phyloP scores from a whole-genome alignment of 805 yeast species.

The Metschnikowia cerradonensis region DNA sequence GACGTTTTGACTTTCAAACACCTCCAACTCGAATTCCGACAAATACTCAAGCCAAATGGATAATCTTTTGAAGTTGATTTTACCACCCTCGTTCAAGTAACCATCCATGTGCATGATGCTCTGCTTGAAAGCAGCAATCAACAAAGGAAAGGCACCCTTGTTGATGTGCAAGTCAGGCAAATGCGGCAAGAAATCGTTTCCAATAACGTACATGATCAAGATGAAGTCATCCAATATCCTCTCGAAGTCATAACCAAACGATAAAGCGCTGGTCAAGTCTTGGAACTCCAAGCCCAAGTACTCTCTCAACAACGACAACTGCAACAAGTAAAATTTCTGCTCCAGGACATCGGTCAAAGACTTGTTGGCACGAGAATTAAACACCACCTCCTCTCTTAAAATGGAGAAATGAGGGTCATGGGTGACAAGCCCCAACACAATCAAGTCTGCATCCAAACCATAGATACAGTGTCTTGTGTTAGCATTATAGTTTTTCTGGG shows the following conservation, averaged over 20 bases:
- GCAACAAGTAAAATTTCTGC: conserved; percentile 79
- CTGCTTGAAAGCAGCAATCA: conserved; percentile 82
- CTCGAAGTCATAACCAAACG: conserved; percentile 80
- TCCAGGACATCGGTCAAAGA: conserved; percentile 53
- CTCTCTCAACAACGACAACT: conserved; percentile 84
- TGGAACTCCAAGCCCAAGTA: conserved; percentile 82
- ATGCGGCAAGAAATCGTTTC: conserved; percentile 96
- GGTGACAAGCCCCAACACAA: conserved; percentile 84
- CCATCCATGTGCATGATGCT: conserved; percentile 73
- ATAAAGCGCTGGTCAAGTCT: conserved; percentile 58
- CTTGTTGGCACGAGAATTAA: conserved; percentile 53
- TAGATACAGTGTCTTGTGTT: conserved; percentile 90
- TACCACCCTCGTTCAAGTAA: conserved; percentile 79
- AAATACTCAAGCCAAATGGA: conserved; percentile 72
- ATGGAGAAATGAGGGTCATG: conserved; percentile 96
- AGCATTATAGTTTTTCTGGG: conserved; percentile 69
- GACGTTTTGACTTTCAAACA: conserved; percentile 78
- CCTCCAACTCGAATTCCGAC: conserved; percentile 75
- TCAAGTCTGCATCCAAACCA: conserved; percentile 94
- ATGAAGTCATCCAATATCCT: conserved; percentile 88
- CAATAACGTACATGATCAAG: conserved; percentile 87
- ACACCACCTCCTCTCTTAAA: conserved; percentile 90
- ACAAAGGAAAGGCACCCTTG: conserved; percentile 94
- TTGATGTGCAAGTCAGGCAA: conserved; percentile 90
- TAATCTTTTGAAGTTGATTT: conserved; percentile 69